phyloP scores from a whole-genome alignment of 192 early-diverging fungal genomes.

The Ramicandelaber brevisporus region DNA sequence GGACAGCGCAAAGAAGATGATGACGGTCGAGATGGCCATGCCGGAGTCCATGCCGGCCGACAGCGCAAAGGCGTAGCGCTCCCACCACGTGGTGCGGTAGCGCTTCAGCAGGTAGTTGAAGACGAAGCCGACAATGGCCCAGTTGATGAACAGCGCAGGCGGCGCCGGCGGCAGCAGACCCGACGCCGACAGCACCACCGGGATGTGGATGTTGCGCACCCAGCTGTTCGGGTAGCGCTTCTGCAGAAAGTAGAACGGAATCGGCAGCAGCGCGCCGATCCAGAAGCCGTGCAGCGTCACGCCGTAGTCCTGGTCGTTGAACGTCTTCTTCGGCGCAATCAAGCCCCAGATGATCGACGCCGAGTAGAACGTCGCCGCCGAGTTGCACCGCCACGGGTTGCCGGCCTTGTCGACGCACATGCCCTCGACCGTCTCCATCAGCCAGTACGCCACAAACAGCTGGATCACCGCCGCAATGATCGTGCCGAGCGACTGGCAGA shows the following conservation, averaged over 20 bases:
- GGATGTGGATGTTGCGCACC: slow-evolving; percentile 37
- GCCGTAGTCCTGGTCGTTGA: slow-evolving; percentile 27
- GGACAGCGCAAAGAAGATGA: slow-evolving; percentile 15
- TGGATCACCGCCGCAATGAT: slow-evolving; percentile 39
- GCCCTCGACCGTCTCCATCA: slow-evolving; percentile 25
- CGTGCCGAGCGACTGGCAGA: slow-evolving; percentile 49
- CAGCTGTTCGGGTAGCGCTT: slow-evolving; percentile 32
- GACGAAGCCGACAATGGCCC: slow-evolving; percentile 30
- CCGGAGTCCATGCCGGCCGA: slow-evolving; percentile 27
- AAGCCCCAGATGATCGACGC: slow-evolving; percentile 61
- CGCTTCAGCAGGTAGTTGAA: slow-evolving; percentile 46
- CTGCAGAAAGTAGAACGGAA: slow-evolving; percentile 38
- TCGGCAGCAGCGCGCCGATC: slow-evolving; percentile 34
- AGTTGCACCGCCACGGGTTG: slow-evolving; percentile 35
- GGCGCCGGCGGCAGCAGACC: slow-evolving; percentile 33
- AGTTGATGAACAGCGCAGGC: slow-evolving; percentile 17
- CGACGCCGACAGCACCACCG: slow-evolving; percentile 32
- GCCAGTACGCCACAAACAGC: slow-evolving; percentile 35
- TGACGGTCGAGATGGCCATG: slow-evolving; percentile 15
- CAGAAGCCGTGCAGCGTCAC: slow-evolving; percentile 20
- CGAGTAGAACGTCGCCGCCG: slow-evolving; percentile 32
- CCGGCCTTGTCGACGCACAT: slow-evolving; percentile 25
- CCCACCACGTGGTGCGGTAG: slow-evolving; percentile 31
- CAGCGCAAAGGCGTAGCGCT: slow-evolving; percentile 24
- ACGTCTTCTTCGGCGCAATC: slow-evolving; percentile 41